Evolutionary conservation across 495 filamentous ascomycete genomes (phyloP).

Genomic region (Hypoxylon fuscum): DNA sequence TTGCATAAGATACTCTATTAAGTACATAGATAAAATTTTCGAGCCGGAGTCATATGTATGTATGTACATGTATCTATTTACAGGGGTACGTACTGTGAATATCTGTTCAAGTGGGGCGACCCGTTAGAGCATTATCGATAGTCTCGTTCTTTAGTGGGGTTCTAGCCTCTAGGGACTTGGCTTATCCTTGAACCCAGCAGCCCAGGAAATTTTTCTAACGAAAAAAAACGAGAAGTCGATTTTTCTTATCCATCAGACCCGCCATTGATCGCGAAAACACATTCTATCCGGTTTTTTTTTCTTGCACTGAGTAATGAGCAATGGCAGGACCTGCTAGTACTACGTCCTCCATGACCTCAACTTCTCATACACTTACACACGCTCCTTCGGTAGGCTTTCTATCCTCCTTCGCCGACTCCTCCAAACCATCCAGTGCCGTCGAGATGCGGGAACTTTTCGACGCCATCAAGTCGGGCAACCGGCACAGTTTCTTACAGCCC

Average conservation of each 20-base stretch:
- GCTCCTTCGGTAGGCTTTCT: slow-evolving; percentile 48
- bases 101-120: slow-evolving; percentile 11
- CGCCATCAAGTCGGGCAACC: slow-evolving; percentile 54
- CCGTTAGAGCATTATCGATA: slow-evolving; percentile 28
- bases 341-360: slow-evolving; percentile 63
- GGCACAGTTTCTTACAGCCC: slow-evolving; percentile 77
- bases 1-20: too few relatives aligned
- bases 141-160: too few relatives aligned
- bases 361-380: slow-evolving; percentile 62
- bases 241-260: slow-evolving; percentile 28
- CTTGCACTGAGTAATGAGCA: slow-evolving; percentile 19
- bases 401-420: slow-evolving; percentile 39
- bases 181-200: slow-evolving; percentile 34
- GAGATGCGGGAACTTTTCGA: slow-evolving; percentile 58
- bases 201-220: slow-evolving; percentile 38
- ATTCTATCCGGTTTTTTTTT: not conserved
- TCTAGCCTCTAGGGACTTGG: not conserved
- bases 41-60: too few relatives aligned
- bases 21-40: too few relatives aligned
- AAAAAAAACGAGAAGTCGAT: not conserved
- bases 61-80: too few relatives aligned
- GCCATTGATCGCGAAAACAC: slow-evolving; percentile 5
- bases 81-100: too few relatives aligned
- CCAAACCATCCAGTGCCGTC: slow-evolving; percentile 44
- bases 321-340: slow-evolving; percentile 60